These are phyloP conservation scores for Uronychia binucleata DNA, from an alignment of 73 alveolate species.

Conservation along the genomic window DNA sequence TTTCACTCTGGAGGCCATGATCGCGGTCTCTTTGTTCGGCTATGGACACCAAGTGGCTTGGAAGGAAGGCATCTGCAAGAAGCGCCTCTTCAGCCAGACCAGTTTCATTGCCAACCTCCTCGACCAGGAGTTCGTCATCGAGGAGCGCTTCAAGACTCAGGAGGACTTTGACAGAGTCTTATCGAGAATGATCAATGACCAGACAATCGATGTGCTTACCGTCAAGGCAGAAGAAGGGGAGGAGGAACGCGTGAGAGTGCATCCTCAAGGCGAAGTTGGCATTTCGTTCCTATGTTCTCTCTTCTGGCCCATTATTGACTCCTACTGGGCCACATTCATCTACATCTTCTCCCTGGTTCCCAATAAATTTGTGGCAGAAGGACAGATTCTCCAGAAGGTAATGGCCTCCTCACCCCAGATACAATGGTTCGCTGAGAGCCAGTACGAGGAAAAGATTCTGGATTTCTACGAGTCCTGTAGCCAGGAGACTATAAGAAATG, in stretches of 20 bases:
- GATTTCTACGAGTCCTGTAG: conserved; percentile 80
- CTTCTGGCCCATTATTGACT: conserved; percentile 83
- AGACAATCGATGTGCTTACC: conserved; percentile 27
- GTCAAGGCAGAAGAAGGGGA: conserved; percentile 28
- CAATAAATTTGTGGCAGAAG: conserved; percentile 17
- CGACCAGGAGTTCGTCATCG: conserved; percentile 73
- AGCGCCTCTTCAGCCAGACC: conserved; percentile 74
- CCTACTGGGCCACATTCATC: conserved; percentile 84
- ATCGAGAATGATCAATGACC: conserved; percentile 55
- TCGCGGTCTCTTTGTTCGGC: conserved; percentile 75
- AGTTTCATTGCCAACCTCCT: conserved; percentile 60
- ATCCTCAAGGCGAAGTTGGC: conserved; percentile 52
- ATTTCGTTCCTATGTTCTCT: conserved; percentile 70
- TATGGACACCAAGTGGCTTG: conserved; percentile 75
- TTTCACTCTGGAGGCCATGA: conserved; percentile 69
- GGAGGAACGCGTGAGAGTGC: conserved; percentile 32
- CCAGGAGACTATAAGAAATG: conserved; percentile 74
- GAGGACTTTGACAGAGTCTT: conserved; percentile 46
- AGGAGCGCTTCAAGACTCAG: conserved; percentile 32
- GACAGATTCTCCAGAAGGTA: conserved; percentile 28
- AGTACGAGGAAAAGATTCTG: conserved; percentile 78
- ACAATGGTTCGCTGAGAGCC: conserved; percentile 81
- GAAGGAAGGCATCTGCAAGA: conserved; percentile 70
- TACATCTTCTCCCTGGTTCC: conserved; percentile 60
- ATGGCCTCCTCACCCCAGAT: conserved; percentile 11